Percentiles rank a stretch among this genome's conserved stretches.
These are phyloP conservation scores for Psilocybe azurescens DNA, from an alignment of 768 basidiomycete species.

Conservation along the genomic window DNA sequence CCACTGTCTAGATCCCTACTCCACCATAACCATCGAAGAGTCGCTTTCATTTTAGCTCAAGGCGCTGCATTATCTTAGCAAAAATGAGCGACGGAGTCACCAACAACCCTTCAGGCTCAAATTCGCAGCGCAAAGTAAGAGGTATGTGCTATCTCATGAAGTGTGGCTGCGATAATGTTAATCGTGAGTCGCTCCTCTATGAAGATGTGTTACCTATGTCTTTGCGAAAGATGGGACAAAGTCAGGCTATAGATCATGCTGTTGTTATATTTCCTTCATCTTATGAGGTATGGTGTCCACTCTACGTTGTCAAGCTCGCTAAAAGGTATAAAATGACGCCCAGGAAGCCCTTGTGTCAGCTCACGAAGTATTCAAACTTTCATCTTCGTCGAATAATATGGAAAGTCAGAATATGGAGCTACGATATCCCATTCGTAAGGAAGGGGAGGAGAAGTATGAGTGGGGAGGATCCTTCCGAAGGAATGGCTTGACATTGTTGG, in stretches of 20 bases:
- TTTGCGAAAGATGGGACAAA: not conserved
- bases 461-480: not conserved
- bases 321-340: not conserved
- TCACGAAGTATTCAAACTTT: not conserved
- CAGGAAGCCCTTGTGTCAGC: not conserved
- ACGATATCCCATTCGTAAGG: not conserved
- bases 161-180: too few species aligned
- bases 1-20: too few species aligned
- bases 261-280: not conserved
- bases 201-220: too few species aligned
- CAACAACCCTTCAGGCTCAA: too few species aligned
- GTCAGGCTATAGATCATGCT: not conserved
- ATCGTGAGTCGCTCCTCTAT: too few species aligned
- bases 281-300: not conserved
- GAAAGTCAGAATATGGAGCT: not conserved
- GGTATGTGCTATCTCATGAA: too few species aligned
- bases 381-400: not conserved
- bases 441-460: not conserved
- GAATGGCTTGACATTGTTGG: constrained; percentile 7
- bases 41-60: too few species aligned
- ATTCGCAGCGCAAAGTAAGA: too few species aligned
- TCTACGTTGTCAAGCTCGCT: not conserved
- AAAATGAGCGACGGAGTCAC: too few species aligned
- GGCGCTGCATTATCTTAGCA: too few species aligned
- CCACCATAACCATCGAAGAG: too few species aligned